Base-by-base conservation (phyloP, 2,329 filamentous ascomycete species). In the Colletotrichum simmondsii region DNA sequence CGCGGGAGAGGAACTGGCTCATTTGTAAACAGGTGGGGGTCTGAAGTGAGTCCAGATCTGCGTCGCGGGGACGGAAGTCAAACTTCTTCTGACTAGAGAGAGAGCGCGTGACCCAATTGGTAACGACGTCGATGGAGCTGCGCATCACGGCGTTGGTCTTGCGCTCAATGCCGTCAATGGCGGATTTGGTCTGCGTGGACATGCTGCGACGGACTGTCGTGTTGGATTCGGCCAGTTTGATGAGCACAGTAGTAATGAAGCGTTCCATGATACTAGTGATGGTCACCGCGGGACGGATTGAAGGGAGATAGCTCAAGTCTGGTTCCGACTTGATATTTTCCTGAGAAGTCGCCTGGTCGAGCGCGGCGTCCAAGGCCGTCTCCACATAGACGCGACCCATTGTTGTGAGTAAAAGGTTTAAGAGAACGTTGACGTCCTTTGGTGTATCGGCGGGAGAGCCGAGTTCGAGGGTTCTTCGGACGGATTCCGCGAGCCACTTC, bases 401-500 rank as follows among this genome's bases (percentile, higher is more conserved):
- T 77, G 93, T 94, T 37, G 91, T 92, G 60, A 98, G 89, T 2
- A 99, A 88, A 28, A 98, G 89, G 79, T 93, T 93, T 42, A 98
- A 88, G 28, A 98, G 88, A 73, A 94, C 92, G 58, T 93, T 93
- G 68, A 98, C 94, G 81, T 99, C 97, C 81, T 97, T 98, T 19
- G 97, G 95, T 5, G 95, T 98, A 77, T 99, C 97, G 70, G 89
- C 93, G 64, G 92, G 92, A 28, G 94, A 93, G 28, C 94, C 95
- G n/a, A 99, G 87, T 81, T 99, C 97, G 11, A 99, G 87, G 0
- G 95, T 95, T 75, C 97, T 89, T 52, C 97, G 94, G 28, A 99
- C 96, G 74, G 94, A 95, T 85, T 99, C 97, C 2, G 97, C 97
- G 53, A 99, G 86, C 97, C 97, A 99, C 80, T 94, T 97, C 73